Percentiles rank a stretch among this genome's conserved stretches.
phyloP scores from a whole-genome alignment of 805 yeast species.

The Alloascoidea africana region DNA sequence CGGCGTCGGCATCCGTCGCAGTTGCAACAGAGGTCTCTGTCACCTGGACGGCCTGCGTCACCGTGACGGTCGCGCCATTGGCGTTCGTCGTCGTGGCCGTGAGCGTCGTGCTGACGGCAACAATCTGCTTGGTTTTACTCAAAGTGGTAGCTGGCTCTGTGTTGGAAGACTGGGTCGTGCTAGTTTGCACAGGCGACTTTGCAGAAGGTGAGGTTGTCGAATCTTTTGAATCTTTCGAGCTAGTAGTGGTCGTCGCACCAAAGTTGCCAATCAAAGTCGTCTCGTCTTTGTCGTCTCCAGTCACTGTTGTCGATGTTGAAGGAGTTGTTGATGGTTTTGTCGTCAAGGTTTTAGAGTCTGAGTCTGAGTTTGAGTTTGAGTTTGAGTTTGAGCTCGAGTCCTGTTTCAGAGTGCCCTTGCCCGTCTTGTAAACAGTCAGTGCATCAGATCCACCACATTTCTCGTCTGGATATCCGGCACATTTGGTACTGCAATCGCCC shows the following conservation, averaged over 20 bases:
- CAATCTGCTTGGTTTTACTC: not conserved
- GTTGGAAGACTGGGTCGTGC: no score
- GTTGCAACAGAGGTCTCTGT: not conserved
- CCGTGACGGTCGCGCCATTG: not conserved
- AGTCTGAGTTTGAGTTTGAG: not conserved
- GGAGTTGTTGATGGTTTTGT: not conserved
- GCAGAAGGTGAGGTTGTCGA: no score
- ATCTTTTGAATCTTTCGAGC: no score
- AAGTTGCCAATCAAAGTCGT: no score
- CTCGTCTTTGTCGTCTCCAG: no score
- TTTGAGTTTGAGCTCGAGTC: not conserved
- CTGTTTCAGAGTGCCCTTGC: not conserved
- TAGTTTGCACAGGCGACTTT: no score
- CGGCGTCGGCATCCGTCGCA: not conserved
- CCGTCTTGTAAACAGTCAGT: not conserved
- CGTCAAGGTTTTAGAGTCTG: not conserved
- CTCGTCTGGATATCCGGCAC: slow-evolving; percentile 1
- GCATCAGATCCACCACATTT: not conserved
- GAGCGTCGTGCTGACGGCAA: no score
- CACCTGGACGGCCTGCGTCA: not conserved
- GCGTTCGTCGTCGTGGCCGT: not conserved
- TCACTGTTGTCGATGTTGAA: not conserved
- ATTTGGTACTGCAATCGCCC: not conserved
- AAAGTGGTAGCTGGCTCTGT: no score
- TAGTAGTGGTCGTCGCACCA: no score